Base-by-base conservation (phyloP, 306 rosid genomes). In the Cyclanthera cordifolia region DNA sequence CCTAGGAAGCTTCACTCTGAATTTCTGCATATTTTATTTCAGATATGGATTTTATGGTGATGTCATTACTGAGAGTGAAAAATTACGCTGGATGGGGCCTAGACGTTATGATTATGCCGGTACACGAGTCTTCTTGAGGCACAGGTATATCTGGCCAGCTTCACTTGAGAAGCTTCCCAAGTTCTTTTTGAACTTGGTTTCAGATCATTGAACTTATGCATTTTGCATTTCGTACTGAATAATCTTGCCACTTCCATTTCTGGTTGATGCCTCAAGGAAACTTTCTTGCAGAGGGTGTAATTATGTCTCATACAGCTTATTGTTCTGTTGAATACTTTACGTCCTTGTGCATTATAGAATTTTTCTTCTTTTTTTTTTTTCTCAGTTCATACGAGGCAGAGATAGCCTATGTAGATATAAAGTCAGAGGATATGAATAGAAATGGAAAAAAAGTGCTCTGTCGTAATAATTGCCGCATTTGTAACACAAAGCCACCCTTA, bases 31-130 rank as follows among this genome's bases (percentile, higher is more conserved):
- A 50, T 74, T 63, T 27, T 75, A 27, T 43, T 68, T 39, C 81
- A 92, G 96, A 86, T 92, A 92, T 72, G 98, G 98, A 52, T 92
- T 92, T 83, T 92, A 92, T 80, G 98, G 98, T 60, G 98, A 92
- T 82, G 98, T 92, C 76, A 92, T 92, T 76, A 61, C 82, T 32
- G 93, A 92, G 83, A 92, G 98, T 73, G 98, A 92, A 80, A 92
- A 89, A 70, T 86, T 79, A 76, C 95, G 93, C 24, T 92, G 98
- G 98, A 92, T 92, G 98, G 98, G 98, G 47, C 98, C 98, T 70
- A 81, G 21, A 59, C 90, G 98, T 39, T 92, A 92, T 66, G 98
- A 92, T 83, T 89, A 84, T 77, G 96, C 98, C 0, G 98, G 98
- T 71, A 87, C 98, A 52, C 76, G 82, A 82, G 95, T 85, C 64